Conservation (phyloP, 331 rosid genomes). For the Malus hybrid region DNA sequence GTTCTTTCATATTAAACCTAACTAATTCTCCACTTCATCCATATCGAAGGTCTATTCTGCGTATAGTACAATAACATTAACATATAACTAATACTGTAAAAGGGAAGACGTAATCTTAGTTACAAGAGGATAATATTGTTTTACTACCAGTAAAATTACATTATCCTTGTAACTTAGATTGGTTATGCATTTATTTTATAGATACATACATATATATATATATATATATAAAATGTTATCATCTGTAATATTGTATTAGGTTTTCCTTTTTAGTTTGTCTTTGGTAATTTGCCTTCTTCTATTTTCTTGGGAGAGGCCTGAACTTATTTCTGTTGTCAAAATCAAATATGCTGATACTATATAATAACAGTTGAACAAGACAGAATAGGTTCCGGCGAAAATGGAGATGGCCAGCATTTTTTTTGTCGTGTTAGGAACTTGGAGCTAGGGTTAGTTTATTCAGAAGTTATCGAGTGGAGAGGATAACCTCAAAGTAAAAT, state of each 20-base stretch:
- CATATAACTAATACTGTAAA: neutral
- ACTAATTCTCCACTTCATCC: neutral
- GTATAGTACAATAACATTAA: neutral
- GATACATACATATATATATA: too few relatives aligned
- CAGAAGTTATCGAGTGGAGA: neutral
- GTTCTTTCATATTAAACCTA: neutral
- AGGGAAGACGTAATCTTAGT: neutral
- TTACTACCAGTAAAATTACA: neutral
- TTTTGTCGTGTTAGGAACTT: neutral
- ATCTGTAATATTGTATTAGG: neutral
- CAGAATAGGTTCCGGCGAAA: neutral
- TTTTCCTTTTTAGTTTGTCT: neutral
- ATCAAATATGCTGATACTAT: neutral
- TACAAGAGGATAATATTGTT: slow-evolving; percentile 2
- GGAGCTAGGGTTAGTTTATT: neutral
- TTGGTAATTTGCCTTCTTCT: neutral
- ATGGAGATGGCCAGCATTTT: neutral
- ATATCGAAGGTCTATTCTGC: neutral
- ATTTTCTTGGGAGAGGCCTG: neutral
- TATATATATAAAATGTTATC: neutral
- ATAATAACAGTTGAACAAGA: neutral
- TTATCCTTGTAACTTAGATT: neutral
- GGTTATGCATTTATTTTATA: neutral
- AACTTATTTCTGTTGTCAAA: neutral
- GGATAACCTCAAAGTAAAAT: neutral